phyloP scores from a whole-genome alignment of 1,284 basidiomycete genomes.

The Phellopilus nigrolimitatus region DNA sequence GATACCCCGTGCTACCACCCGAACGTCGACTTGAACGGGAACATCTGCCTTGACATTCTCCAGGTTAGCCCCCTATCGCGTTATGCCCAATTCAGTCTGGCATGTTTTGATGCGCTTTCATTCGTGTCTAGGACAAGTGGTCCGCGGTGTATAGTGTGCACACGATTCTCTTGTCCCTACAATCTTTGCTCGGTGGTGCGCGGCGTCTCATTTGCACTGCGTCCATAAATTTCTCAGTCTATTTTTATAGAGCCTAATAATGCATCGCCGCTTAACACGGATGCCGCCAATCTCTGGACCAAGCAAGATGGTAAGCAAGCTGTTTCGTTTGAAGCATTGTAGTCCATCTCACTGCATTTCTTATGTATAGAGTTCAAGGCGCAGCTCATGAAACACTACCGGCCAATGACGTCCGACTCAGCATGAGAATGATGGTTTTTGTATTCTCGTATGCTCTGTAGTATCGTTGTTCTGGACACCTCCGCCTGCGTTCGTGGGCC shows the following conservation, averaged over 20 bases:
- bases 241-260: constrained; percentile 76
- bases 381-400: constrained; percentile 72
- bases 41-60: constrained; percentile 82
- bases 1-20: constrained; percentile 83
- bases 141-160: constrained; percentile 87
- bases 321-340: not conserved
- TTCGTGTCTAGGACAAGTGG: constrained; percentile 70
- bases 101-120: not conserved
- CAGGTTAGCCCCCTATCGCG: constrained; percentile 42
- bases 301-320: constrained; percentile 51
- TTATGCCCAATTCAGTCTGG: constrained; percentile 8
- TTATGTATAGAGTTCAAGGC: constrained; percentile 54
- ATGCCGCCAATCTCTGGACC: constrained; percentile 76
- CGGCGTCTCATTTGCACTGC: constrained; percentile 14
- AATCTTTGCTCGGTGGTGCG: constrained; percentile 78
- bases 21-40: constrained; percentile 75
- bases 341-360: constrained; percentile 2
- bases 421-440: constrained; percentile 27
- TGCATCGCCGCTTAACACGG: constrained; percentile 78
- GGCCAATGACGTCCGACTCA: constrained; percentile 47
- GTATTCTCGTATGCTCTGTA: constrained; percentile 1
- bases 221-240: not conserved
- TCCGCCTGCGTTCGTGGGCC: not conserved
- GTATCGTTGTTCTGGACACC: constrained; percentile 14
- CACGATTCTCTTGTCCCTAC: constrained; percentile 80